Percentiles rank a stretch among this genome's conserved stretches.
These are phyloP conservation scores for Apiospora sp. DNA, from an alignment of 2,329 filamentous ascomycete species.

Conservation along the genomic window DNA sequence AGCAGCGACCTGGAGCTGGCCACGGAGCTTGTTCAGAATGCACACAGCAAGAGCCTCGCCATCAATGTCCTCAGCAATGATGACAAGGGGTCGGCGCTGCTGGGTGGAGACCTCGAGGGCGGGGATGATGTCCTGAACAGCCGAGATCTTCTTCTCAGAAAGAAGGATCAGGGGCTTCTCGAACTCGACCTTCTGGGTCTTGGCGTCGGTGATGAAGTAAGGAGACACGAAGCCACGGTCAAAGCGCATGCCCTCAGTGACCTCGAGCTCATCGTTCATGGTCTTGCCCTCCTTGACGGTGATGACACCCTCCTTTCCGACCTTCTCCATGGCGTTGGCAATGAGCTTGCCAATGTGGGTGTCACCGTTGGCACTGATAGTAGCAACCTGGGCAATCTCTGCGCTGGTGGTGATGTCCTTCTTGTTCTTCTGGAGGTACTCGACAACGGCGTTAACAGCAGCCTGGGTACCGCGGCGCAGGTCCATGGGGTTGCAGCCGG, in stretches of 20 bases:
- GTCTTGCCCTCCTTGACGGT: slow-evolving; percentile 99
- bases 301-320: slow-evolving; percentile 99
- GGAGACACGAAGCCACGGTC: slow-evolving; percentile 98
- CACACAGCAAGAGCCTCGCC: slow-evolving; percentile 98
- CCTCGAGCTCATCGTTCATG: slow-evolving; percentile 94
- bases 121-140: slow-evolving; percentile 98
- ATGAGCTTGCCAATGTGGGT: slow-evolving; percentile 94
- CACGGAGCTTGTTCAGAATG: slow-evolving; percentile 99
- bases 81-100: slow-evolving; percentile 92
- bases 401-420: slow-evolving; percentile 96
- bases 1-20: slow-evolving; percentile 96
- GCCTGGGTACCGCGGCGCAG: slow-evolving; percentile 96
- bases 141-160: slow-evolving; percentile 99
- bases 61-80: slow-evolving; percentile 99
- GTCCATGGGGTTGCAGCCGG: slow-evolving; percentile 99
- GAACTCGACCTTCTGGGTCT: slow-evolving; percentile 98
- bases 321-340: slow-evolving; percentile 99
- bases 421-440: slow-evolving; percentile 95
- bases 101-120: slow-evolving; percentile 97
- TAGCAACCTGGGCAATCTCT: slow-evolving; percentile 97
- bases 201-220: slow-evolving; percentile 99
- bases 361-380: slow-evolving; percentile 97
- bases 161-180: slow-evolving; percentile 99
- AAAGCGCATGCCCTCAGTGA: slow-evolving; percentile 99
- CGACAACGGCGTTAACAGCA: slow-evolving; percentile 91